Percentiles rank a stretch among this genome's conserved stretches.
phyloP scores from a whole-genome alignment of 2,329 filamentous ascomycete genomes.

The Calycina herbarum region DNA sequence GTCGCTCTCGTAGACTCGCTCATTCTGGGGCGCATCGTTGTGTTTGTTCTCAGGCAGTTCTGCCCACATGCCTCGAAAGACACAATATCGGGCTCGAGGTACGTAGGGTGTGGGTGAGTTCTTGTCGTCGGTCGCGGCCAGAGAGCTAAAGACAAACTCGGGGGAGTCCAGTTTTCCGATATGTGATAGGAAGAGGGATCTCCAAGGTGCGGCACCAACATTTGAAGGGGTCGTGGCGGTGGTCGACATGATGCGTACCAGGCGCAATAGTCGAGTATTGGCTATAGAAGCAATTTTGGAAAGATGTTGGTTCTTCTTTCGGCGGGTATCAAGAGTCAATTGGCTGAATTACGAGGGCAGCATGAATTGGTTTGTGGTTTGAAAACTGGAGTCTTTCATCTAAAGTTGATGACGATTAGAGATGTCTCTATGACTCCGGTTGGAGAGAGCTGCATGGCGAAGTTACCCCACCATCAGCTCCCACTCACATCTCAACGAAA shows the following conservation, averaged over 20 bases:
- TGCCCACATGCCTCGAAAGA: conserved; percentile 84
- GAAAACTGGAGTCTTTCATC: background rate
- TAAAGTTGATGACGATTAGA: background rate
- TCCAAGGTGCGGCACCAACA: conserved; percentile 37
- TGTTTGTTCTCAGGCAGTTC: conserved; percentile 69
- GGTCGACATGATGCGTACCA: conserved; percentile 36
- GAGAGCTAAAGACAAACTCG: conserved; percentile 46
- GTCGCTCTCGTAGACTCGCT: conserved; percentile 70
- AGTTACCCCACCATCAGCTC: background rate
- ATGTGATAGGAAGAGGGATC: conserved; percentile 37
- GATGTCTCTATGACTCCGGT: background rate
- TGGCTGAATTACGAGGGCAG: conserved; percentile 3
- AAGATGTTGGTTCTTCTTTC: background rate
- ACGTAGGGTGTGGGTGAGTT: conserved; percentile 40
- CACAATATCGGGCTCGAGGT: conserved; percentile 72
- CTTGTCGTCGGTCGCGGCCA: conserved; percentile 40
- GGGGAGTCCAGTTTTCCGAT: conserved; percentile 40
- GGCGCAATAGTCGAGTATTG: conserved; percentile 28
- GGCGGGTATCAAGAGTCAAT: conserved; percentile 6
- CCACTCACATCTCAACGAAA: conserved; percentile 50
- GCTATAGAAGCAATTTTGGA: conserved; percentile 37
- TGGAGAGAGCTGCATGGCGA: background rate
- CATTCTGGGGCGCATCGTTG: conserved; percentile 73
- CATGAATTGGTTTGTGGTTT: background rate
- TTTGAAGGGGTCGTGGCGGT: conserved; percentile 27